Evolutionary conservation across 805 yeast species (phyloP).

Genomic region (Zygosaccharomyces pseudorouxii): DNA sequence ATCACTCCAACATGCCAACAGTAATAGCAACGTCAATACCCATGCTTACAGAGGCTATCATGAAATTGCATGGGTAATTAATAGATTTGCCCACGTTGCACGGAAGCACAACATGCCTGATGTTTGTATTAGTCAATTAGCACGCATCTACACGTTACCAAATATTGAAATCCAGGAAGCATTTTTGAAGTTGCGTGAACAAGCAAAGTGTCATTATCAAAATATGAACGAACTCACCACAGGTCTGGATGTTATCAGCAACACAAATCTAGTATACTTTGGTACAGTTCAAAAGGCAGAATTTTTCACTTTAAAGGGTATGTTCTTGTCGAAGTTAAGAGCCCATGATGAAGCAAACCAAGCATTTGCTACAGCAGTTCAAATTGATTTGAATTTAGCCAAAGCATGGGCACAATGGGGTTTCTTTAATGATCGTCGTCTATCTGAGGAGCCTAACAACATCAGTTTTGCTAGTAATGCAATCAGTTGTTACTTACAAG

Average conservation of each 20-base stretch:
- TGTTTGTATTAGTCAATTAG: conserved; percentile 87
- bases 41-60: conserved; percentile 97
- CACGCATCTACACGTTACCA: conserved; percentile 91
- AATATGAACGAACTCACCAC: conserved; percentile 86
- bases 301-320: conserved; percentile 94
- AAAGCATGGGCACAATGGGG: conserved; percentile 99
- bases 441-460: conserved; percentile 77
- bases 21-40: conserved; percentile 71
- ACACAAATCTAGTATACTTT: conserved; percentile 91
- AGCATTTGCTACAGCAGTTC: conserved; percentile 97
- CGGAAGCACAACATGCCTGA: conserved; percentile 95
- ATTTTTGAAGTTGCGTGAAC: conserved; percentile 89
- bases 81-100: conserved; percentile 97
- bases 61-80: conserved; percentile 98
- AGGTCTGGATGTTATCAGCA: conserved; percentile 93
- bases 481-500: conserved; percentile 91
- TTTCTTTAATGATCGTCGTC: conserved; percentile 80
- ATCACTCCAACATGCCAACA: conserved; percentile 65
- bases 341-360: conserved; percentile 95
- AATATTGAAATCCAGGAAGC: conserved; percentile 98
- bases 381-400: conserved; percentile 86
- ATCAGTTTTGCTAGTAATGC: conserved; percentile 88
- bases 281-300: conserved; percentile 98
- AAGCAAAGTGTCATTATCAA: conserved; percentile 95
- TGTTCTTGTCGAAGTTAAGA: conserved; percentile 88